Percentiles rank a stretch among this genome's conserved stretches.
Evolutionary conservation across 371 early-diverging fungal species (phyloP).

Genomic region (Globomyces sp.): DNA sequence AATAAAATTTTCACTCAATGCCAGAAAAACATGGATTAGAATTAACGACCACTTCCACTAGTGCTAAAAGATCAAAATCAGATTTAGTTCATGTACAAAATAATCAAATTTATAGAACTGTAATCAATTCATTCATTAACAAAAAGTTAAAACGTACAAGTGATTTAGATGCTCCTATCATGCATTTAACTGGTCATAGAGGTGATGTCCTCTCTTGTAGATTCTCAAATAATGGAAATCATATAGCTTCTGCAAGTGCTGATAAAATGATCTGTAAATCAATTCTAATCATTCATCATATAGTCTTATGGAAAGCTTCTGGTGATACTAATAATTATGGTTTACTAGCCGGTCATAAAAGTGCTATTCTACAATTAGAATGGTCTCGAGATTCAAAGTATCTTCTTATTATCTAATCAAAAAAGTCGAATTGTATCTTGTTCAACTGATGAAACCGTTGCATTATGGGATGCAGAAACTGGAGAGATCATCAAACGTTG

Average conservation of each 20-base stretch:
- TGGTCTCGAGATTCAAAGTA: slow-evolving; percentile 86
- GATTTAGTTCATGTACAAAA: slow-evolving; percentile 13
- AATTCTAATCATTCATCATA: too few relatives aligned
- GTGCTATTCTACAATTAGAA: slow-evolving; percentile 81
- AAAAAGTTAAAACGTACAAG: slow-evolving; percentile 78
- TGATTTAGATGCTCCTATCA: slow-evolving; percentile 81
- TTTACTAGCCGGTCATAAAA: slow-evolving; percentile 74
- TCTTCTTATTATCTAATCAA: background rate
- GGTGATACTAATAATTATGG: slow-evolving; percentile 88
- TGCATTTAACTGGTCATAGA: slow-evolving; percentile 82
- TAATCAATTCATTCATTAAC: background rate
- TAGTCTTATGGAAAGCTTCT: slow-evolving; percentile 87
- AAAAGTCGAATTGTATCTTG: slow-evolving; percentile 20
- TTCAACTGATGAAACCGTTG: slow-evolving; percentile 62
- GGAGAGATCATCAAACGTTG: slow-evolving; percentile 72
- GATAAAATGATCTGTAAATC: slow-evolving; percentile 63
- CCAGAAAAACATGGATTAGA: too few relatives aligned
- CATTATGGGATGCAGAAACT: slow-evolving; percentile 75
- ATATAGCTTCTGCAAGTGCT: slow-evolving; percentile 79
- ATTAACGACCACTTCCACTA: too few relatives aligned
- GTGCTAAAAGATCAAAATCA: background rate
- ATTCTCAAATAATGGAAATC: slow-evolving; percentile 83
- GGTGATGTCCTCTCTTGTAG: slow-evolving; percentile 81
- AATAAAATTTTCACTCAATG: too few relatives aligned
- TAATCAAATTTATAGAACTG: background rate